Evolutionary conservation across 805 yeast genomes (phyloP).

Genomic region (Candida odintsovae): DNA sequence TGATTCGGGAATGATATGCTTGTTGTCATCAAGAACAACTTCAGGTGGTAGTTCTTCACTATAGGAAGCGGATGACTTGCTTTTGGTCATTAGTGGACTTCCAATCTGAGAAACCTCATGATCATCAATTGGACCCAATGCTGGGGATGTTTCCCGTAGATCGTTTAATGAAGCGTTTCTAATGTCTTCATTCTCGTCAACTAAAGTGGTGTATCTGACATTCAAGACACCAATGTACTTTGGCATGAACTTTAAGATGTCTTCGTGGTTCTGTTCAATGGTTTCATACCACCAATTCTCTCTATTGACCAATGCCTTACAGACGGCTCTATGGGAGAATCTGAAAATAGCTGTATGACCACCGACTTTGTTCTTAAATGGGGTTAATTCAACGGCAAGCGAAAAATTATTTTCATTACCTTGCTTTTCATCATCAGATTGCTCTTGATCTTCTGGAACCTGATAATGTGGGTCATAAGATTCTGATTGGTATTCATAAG

Average conservation of each 20-base stretch:
- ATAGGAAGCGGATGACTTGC: slow-evolving; percentile 16
- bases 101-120: slow-evolving; percentile 2
- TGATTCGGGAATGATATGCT: slow-evolving; percentile 84
- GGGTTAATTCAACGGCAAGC: slow-evolving; percentile 81
- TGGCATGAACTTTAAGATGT: slow-evolving; percentile 82
- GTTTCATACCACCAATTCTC: slow-evolving; percentile 92
- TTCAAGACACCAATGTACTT: slow-evolving; percentile 89
- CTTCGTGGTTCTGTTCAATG: slow-evolving; percentile 73
- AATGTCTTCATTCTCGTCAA: slow-evolving; percentile 18
- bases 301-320: slow-evolving; percentile 85
- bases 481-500: slow-evolving; percentile 5
- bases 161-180: slow-evolving; percentile 13
- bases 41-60: slow-evolving; percentile 50
- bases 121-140: slow-evolving; percentile 14
- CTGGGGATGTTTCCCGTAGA: slow-evolving; percentile 9
- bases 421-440: slow-evolving; percentile 6
- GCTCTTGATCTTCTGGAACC: background rate
- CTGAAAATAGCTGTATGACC: slow-evolving; percentile 97
- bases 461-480: slow-evolving; percentile 6
- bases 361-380: slow-evolving; percentile 92
- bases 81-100: slow-evolving; percentile 9
- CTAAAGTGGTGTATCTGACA: slow-evolving; percentile 57
- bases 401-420: slow-evolving; percentile 41
- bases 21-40: slow-evolving; percentile 87
- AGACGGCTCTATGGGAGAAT: slow-evolving; percentile 86